A percentile compares a stretch with the other conserved stretches of the same genome.
Conservation (phyloP, 2,329 filamentous ascomycete species). For the Bipolaris gigantea region DNA sequence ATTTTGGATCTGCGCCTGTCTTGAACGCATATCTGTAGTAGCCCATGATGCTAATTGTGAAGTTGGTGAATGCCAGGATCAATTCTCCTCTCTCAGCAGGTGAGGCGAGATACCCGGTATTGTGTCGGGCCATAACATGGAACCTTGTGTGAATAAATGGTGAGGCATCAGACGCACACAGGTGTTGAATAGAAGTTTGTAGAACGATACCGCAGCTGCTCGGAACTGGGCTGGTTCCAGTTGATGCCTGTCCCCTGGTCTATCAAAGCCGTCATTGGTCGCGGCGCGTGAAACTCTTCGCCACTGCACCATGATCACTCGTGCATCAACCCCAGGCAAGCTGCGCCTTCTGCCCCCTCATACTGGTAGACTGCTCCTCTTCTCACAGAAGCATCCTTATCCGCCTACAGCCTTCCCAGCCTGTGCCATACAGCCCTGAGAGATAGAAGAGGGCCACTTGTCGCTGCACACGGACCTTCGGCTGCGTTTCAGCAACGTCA, state of each 20-base stretch:
- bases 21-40: not conserved
- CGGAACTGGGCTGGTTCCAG: slow-evolving; percentile 7
- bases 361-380: slow-evolving; percentile 4
- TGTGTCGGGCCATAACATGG: not conserved
- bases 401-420: slow-evolving; percentile 1
- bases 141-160: not conserved
- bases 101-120: not conserved
- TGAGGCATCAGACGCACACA: not conserved
- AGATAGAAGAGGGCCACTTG: slow-evolving; percentile 11
- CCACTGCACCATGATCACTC: slow-evolving; percentile 16
- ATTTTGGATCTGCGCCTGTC: not conserved
- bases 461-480: slow-evolving; percentile 22
- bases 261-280: slow-evolving; percentile 22
- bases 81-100: not conserved
- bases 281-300: slow-evolving; percentile 20
- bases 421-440: slow-evolving; percentile 4
- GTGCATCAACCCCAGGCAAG: slow-evolving; percentile 14
- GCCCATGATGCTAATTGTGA: not conserved
- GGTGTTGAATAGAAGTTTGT: not conserved
- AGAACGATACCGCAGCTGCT: not conserved
- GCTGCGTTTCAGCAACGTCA: slow-evolving; percentile 36
- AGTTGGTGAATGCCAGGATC: not conserved
- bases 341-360: slow-evolving; percentile 19
- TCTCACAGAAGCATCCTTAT: slow-evolving; percentile 4
- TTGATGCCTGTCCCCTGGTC: slow-evolving; percentile 5